Evolutionary conservation across 352 stramenopile genomes (phyloP), one percentile per base, ranked within the genome.

Genomic region (Phytophthora quininea): DNA sequence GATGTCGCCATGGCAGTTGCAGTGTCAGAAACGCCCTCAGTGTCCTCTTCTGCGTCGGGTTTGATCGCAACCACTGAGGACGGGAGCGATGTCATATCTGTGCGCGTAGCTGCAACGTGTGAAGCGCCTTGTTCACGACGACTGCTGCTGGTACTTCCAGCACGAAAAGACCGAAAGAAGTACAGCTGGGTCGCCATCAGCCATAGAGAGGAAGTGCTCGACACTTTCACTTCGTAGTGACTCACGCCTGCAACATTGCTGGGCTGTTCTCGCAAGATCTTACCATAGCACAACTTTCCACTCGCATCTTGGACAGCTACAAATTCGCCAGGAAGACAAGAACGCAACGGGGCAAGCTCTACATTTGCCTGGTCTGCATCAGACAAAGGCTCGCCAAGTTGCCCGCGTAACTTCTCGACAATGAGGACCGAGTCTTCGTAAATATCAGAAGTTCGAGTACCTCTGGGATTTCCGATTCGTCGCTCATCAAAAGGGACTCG

Each of bases 271-370:
- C 76, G 69, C 38, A 92, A 27, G 19, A 94, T 80, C 40, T 89
- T 91, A 4, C 48, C 79, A 38, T 93, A 95, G n/a, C 69, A 75
- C 9, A 92, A 59, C 4, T 57, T 58, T n/a, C 79, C 74, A 3
- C 32, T 66, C 45, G 77, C 72, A 10, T 73, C 33, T 49, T 89
- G 79, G 8, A 94, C 66, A 1, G 82, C 88, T 2, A 95, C 78
- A 12, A 92, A 70, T 56, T 95, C 88, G 53, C 86, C 86, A 8
- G 80, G 54, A 31, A 88, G 71, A 56, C 87, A 90, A n/a, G 85
- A 86, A 8, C 84, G 71, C 43, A 95, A 59, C 4, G 88, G 88
- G 32, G 80, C 59, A 30, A 95, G 40, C 42, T 93, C 86, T 3
- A 93, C 72, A 30, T 62, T 71, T 3, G 47, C 54, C 29, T 65